Evolutionary conservation across 257 asterid species (phyloP), one percentile per base, ranked within the genome.

Genomic region (Leonotis leonurus): DNA sequence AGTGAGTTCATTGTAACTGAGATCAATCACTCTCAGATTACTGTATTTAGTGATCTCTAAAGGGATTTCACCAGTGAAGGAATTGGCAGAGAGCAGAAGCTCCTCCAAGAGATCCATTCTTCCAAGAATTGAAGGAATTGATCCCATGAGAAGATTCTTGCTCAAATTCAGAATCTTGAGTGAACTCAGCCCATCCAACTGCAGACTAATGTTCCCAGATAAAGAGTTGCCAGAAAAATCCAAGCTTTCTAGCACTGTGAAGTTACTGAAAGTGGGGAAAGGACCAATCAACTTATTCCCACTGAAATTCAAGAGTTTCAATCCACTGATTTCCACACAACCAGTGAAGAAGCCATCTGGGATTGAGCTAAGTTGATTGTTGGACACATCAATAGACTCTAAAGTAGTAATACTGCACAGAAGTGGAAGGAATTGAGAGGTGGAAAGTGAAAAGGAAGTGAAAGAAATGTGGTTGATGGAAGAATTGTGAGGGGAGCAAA

Each of bases 231-330:
- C 0, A 30, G 84, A 76, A 54, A 84, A 62, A 67, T 86, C 95
- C 49, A 89, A 53, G 17, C 3, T 4, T 44, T 82, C 89, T 25
- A 86, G 70, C 73, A 3, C 22, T 9, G 50, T 39, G 70, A 89
- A 84, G 39, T 86, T 82, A 59, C 14, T 65, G 52, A 89, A 86
- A 76, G 40, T 59, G 39, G 89, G 84, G 63, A 86, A 67, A 32
- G 70, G 1, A 56, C 84, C 81, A 24, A 0, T 33, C 80, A 86
- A 46, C 5, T 1, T 21, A 60, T 89, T 89, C 65, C 56, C 29
- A 65, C 94, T 82, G 7, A 86, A 80, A 67, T 89, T 82, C 82
- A 89, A 60, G 57, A 57, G 9, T 72, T 79, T 85, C 65, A 85
- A 66, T n/a, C 82, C 82, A 51, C 49, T 78, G 45, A 75, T 53